A percentile compares a stretch with the other conserved stretches of the same genome.
phyloP scores from a whole-genome alignment of 495 filamentous ascomycete species.

The Entonaema liquescens region DNA sequence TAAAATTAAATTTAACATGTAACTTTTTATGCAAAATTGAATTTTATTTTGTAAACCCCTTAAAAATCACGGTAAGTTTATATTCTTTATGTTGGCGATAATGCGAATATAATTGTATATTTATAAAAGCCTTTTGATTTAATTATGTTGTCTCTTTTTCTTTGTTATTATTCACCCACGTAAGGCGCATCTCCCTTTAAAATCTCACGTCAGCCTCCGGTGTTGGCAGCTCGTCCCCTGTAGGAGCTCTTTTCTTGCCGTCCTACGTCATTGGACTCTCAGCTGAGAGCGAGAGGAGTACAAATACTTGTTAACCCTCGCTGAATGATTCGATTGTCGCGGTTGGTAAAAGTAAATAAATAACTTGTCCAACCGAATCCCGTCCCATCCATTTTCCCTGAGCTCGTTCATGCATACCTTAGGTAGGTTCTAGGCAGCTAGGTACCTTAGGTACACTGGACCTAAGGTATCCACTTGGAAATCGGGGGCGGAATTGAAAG shows the following conservation, averaged over 20 bases:
- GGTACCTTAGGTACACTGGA: no score
- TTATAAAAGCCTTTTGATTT: background rate
- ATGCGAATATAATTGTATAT: background rate
- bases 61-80: background rate
- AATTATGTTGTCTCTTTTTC: background rate
- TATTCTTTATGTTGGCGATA: background rate
- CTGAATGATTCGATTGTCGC: background rate
- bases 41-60: background rate
- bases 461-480: background rate
- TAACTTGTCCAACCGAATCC: background rate
- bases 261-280: slow-evolving; percentile 30
- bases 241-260: slow-evolving; percentile 21
- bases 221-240: slow-evolving; percentile 18
- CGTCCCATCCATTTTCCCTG: background rate
- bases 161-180: background rate
- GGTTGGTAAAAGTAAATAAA: background rate
- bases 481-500: background rate
- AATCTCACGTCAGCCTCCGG: slow-evolving; percentile 34
- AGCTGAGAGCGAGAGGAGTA: background rate
- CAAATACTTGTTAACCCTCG: background rate
- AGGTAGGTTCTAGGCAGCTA: no score
- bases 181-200: background rate
- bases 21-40: background rate
- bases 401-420: background rate
- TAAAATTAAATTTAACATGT: background rate